Conservation (phyloP, 441 rosid species). For the Populus tomentosa region DNA sequence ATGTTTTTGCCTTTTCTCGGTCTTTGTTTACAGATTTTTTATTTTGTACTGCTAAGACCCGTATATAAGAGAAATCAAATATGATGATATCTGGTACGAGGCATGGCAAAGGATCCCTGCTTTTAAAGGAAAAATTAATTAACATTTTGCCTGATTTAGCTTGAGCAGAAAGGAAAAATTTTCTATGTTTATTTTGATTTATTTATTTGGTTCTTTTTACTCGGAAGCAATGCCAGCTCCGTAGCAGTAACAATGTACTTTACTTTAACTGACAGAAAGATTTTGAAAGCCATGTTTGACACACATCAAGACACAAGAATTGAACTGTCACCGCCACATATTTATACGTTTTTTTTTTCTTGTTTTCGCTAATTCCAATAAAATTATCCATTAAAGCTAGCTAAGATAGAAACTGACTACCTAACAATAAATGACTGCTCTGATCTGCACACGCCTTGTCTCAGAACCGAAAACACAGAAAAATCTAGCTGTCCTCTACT, state of each 20-base stretch:
- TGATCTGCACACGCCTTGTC: neutral
- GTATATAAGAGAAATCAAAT: neutral
- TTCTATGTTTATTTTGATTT: too few species aligned
- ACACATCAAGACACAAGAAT: conserved; percentile 6
- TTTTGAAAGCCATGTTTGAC: conserved; percentile 17
- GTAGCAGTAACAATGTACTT: conserved; percentile 19
- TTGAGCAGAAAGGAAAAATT: neutral
- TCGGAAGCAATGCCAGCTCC: neutral
- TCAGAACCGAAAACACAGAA: neutral
- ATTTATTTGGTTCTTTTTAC: neutral
- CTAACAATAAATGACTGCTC: neutral
- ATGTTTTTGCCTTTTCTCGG: conserved; percentile 1
- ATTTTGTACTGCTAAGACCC: conserved; percentile 7
- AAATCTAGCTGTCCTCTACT: neutral
- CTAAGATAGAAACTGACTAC: neutral
- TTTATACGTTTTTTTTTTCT: neutral
- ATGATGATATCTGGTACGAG: neutral
- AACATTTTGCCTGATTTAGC: conserved; percentile 23
- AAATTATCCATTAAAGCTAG: neutral
- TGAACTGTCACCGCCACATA: conserved; percentile 32
- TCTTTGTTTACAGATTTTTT: conserved; percentile 11
- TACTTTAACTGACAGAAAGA: conserved; percentile 24
- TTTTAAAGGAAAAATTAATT: conserved; percentile 8
- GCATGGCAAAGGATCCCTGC: neutral
- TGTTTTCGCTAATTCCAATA: conserved; percentile 16